These are phyloP conservation scores for Pythium aristosporum DNA, from an alignment of 352 stramenopile species.

Conservation along the genomic window DNA sequence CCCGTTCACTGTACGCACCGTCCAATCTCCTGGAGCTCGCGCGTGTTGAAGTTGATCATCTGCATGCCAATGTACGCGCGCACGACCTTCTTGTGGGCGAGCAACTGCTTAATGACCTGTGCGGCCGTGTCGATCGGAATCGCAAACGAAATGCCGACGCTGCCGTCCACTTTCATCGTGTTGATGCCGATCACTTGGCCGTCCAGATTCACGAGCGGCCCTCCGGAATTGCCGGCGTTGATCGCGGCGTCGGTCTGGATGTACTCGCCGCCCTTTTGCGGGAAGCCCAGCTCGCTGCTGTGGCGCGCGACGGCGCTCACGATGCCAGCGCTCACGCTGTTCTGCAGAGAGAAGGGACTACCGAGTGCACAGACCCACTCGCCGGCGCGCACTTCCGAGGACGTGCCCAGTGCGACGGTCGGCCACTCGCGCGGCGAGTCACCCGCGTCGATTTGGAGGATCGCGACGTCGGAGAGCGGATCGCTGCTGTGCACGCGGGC, in stretches of 20 bases:
- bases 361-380: slow-evolving; percentile 93
- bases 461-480: slow-evolving; percentile 87
- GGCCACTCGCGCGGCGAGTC: slow-evolving; percentile 54
- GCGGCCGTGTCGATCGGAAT: slow-evolving; percentile 91
- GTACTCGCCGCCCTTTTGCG: slow-evolving; percentile 82
- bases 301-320: slow-evolving; percentile 88
- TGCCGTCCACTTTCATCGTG: slow-evolving; percentile 91
- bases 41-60: slow-evolving; percentile 86
- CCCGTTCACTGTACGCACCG: slow-evolving; percentile 30
- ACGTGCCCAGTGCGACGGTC: slow-evolving; percentile 72
- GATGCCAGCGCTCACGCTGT: slow-evolving; percentile 91
- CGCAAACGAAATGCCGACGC: slow-evolving; percentile 90
- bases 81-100: slow-evolving; percentile 85
- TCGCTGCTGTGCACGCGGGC: slow-evolving; percentile 86
- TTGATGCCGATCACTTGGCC: slow-evolving; percentile 95
- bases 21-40: slow-evolving; percentile 60
- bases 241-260: slow-evolving; percentile 95
- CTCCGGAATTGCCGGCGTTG: slow-evolving; percentile 92
- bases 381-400: slow-evolving; percentile 74
- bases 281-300: slow-evolving; percentile 86
- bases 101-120: slow-evolving; percentile 89
- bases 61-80: slow-evolving; percentile 92
- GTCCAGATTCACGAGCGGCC: slow-evolving; percentile 92
- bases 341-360: slow-evolving; percentile 89
- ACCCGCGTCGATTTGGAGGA: slow-evolving; percentile 81